Percentiles rank a stretch among this genome's conserved stretches.
Evolutionary conservation across 345 rosid species (phyloP).

Genomic region (Rubroshorea leprosula): DNA sequence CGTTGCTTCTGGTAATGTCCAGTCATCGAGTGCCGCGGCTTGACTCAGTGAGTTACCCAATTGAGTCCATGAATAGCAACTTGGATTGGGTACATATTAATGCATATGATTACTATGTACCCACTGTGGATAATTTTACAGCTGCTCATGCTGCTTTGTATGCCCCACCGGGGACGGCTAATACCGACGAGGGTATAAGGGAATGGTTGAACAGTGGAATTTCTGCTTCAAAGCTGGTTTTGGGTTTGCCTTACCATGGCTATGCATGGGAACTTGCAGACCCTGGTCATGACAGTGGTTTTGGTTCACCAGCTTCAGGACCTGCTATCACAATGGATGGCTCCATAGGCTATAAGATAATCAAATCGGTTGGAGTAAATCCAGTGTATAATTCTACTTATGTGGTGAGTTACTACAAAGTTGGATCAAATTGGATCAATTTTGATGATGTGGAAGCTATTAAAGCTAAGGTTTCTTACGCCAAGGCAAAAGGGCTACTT

Average conservation of each 20-base stretch:
- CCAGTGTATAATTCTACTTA: constrained; percentile 29
- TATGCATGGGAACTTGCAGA: constrained; percentile 21
- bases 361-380: constrained; percentile 18
- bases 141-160: constrained; percentile 26
- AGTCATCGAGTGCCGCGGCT: not conserved
- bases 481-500: constrained; percentile 27
- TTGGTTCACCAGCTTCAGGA: constrained; percentile 23
- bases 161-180: constrained; percentile 8
- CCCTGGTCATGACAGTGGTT: not conserved
- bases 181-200: constrained; percentile 9
- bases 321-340: constrained; percentile 16
- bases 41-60: constrained; percentile 14
- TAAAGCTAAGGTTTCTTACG: constrained; percentile 32
- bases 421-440: constrained; percentile 31
- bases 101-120: constrained; percentile 26
- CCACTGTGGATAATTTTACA: constrained; percentile 19
- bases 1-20: constrained; percentile 18
- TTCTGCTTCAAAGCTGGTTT: constrained; percentile 16
- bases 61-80: constrained; percentile 17
- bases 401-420: constrained; percentile 21
- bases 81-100: constrained; percentile 17
- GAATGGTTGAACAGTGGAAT: constrained; percentile 25
- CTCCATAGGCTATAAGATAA: constrained; percentile 14
- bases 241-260: constrained; percentile 30
- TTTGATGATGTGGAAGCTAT: constrained; percentile 37